phyloP scores from a whole-genome alignment of 2,329 filamentous ascomycete genomes.

The Ophiostoma piceae region DNA sequence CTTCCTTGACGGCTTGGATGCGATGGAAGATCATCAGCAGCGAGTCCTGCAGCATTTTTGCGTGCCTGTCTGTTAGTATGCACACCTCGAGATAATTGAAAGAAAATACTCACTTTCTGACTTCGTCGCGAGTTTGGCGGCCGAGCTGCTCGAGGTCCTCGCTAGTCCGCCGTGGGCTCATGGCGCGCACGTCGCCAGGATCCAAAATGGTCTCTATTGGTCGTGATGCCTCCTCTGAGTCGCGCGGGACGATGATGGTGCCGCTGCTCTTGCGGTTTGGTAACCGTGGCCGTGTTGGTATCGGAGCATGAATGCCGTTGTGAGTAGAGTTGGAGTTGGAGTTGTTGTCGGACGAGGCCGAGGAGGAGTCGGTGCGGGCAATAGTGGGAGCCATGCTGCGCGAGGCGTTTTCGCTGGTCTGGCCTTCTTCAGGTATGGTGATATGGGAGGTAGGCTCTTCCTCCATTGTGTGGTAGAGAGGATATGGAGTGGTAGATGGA shows the following conservation, averaged over 20 bases:
- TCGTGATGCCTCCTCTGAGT: slow-evolving; percentile 61
- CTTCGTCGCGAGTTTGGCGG: slow-evolving; percentile 67
- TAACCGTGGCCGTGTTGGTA: slow-evolving; percentile 59
- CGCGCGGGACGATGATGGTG: slow-evolving; percentile 74
- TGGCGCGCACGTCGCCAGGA: slow-evolving; percentile 82
- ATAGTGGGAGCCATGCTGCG: not conserved
- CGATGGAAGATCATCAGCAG: slow-evolving; percentile 85
- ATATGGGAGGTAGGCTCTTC: slow-evolving; percentile 17
- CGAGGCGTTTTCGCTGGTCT: not conserved
- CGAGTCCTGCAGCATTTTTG: slow-evolving; percentile 80
- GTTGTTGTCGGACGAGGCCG: slow-evolving; percentile 29
- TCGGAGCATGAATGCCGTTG: slow-evolving; percentile 45
- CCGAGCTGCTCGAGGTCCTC: slow-evolving; percentile 86
- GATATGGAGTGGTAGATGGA: not conserved
- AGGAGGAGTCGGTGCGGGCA: slow-evolving; percentile 34
- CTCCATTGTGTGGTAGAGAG: not conserved
- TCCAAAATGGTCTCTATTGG: slow-evolving; percentile 71
- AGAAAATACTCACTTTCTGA: slow-evolving; percentile 46
- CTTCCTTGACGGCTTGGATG: slow-evolving; percentile 87
- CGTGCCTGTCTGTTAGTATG: slow-evolving; percentile 52
- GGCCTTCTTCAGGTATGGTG: slow-evolving; percentile 18
- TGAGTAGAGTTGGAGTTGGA: slow-evolving; percentile 28
- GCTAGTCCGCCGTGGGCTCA: slow-evolving; percentile 88
- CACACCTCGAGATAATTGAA: not conserved
- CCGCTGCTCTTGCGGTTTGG: slow-evolving; percentile 73